phyloP scores from a whole-genome alignment of 2,329 filamentous ascomycete species.

The Metarhizium humberi region DNA sequence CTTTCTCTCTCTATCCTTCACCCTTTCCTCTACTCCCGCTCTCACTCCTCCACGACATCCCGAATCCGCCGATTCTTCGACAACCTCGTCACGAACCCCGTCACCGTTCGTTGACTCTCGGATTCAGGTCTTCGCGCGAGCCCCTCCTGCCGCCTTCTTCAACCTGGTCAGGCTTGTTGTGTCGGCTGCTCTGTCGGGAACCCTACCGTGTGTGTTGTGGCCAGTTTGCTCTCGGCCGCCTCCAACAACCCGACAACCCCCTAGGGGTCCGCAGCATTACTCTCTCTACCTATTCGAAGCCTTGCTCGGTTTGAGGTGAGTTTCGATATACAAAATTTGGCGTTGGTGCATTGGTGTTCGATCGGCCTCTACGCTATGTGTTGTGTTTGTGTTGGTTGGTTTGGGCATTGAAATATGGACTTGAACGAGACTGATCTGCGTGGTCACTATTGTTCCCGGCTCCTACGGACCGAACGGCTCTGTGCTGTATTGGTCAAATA shows the following conservation, averaged over 20 bases:
- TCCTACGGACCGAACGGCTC: no score
- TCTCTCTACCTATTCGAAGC: neutral
- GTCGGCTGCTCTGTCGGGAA: slow-evolving; percentile 14
- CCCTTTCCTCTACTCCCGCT: slow-evolving; percentile 6
- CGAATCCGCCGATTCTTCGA: slow-evolving; percentile 28
- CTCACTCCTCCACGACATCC: slow-evolving; percentile 19
- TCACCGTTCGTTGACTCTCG: slow-evolving; percentile 15
- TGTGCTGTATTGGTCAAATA: no score
- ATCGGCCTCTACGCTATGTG: neutral
- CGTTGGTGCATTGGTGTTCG: neutral
- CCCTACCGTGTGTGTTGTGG: slow-evolving; percentile 3
- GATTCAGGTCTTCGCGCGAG: slow-evolving; percentile 22
- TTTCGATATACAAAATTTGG: neutral
- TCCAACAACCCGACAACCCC: slow-evolving; percentile 3
- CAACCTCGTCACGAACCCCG: slow-evolving; percentile 23
- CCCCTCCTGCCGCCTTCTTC: slow-evolving; percentile 14
- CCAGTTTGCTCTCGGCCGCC: slow-evolving; percentile 9
- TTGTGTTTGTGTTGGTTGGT: neutral
- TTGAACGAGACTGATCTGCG: no score
- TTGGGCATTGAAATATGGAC: no score
- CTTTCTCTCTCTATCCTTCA: neutral
- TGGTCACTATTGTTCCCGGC: no score
- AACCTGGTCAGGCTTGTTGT: slow-evolving; percentile 10
- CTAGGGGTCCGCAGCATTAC: slow-evolving; percentile 7
- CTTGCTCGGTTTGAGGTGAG: slow-evolving; percentile 1